Evolutionary conservation across 208 protist genomes (phyloP).

Genomic region (Trypanosoma congolense): DNA sequence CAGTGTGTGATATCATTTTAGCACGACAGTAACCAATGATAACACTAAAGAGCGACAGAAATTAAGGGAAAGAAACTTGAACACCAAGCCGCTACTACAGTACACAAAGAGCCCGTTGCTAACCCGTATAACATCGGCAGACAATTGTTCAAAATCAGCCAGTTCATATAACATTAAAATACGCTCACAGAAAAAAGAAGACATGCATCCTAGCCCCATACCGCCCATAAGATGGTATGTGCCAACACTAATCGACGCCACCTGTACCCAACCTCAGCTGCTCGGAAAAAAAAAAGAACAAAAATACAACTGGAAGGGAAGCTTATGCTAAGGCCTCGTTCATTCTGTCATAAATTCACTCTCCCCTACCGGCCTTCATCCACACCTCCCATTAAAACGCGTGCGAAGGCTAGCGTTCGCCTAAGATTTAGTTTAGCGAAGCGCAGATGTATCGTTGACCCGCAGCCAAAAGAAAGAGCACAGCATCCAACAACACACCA

Average conservation of each 20-base stretch:
- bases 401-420: neutral
- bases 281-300: too few relatives aligned
- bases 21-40: conserved; percentile 1
- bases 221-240: neutral
- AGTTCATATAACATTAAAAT: neutral
- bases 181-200: conserved; percentile 1
- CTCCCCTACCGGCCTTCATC: neutral
- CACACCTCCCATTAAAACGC: neutral
- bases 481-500: too few relatives aligned
- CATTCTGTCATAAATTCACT: neutral
- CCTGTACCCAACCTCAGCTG: too few relatives aligned
- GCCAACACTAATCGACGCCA: neutral
- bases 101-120: too few relatives aligned
- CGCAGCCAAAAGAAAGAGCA: neutral
- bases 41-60: conserved; percentile 3
- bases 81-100: too few relatives aligned
- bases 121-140: too few relatives aligned
- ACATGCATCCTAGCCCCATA: neutral
- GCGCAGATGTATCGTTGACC: neutral
- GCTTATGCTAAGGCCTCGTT: neutral
- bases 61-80: too few relatives aligned
- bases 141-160: too few relatives aligned
- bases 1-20: conserved; percentile 1
- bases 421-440: neutral
- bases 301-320: neutral